phyloP scores from a whole-genome alignment of 2,329 filamentous ascomycete species.

The Diaporthe citriasiana region DNA sequence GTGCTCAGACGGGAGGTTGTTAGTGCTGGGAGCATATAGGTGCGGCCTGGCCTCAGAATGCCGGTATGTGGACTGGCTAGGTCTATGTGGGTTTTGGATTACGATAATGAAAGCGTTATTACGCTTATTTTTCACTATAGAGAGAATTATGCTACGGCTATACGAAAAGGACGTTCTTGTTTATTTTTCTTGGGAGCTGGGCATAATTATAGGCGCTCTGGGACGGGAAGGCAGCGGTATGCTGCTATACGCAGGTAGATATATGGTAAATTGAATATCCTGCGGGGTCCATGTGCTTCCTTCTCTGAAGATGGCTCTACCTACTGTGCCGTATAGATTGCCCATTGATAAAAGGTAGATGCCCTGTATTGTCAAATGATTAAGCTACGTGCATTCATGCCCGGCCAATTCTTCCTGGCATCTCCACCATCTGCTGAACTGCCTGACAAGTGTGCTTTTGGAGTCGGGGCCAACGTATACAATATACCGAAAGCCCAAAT shows the following conservation, averaged over 20 bases:
- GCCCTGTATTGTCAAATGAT: not conserved
- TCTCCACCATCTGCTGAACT: not conserved
- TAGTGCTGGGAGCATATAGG: constrained; percentile 65
- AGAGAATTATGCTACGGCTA: constrained; percentile 39
- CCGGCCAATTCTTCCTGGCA: not conserved
- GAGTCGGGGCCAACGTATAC: too few species aligned
- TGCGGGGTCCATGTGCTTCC: not conserved
- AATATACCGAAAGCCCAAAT: too few species aligned
- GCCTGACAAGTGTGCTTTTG: too few species aligned
- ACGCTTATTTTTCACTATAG: constrained; percentile 13
- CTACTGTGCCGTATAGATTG: not conserved
- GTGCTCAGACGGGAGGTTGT: constrained; percentile 76
- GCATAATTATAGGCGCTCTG: constrained; percentile 10
- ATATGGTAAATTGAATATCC: constrained; percentile 21
- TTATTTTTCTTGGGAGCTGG: not conserved
- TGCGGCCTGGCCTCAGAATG: not conserved
- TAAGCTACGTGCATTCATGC: not conserved
- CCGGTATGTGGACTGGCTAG: not conserved
- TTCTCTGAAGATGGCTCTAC: not conserved
- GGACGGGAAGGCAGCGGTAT: not conserved
- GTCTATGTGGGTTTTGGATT: not conserved
- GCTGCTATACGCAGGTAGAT: not conserved
- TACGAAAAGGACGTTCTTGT: not conserved
- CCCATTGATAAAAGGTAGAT: not conserved
- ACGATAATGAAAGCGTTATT: constrained; percentile 23